Evolutionary conservation across 2,329 filamentous ascomycete species (phyloP).

Genomic region (Pseudogymnoascus sp.): DNA sequence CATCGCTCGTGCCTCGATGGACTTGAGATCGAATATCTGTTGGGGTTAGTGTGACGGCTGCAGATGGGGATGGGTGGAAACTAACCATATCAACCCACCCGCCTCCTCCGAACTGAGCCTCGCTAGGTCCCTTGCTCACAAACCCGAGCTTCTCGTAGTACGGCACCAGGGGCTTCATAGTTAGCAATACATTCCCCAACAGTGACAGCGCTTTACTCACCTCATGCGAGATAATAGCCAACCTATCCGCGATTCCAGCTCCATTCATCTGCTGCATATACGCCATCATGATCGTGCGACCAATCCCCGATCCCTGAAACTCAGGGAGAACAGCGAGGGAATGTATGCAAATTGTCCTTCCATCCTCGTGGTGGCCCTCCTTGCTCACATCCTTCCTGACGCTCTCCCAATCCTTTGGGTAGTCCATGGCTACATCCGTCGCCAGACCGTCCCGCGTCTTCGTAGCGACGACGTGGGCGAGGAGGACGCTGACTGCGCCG

Average conservation of each 20-base stretch:
- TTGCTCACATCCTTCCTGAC: constrained; percentile 34
- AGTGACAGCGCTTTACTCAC: constrained; percentile 31
- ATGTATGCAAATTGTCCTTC: constrained; percentile 71
- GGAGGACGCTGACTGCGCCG: constrained; percentile 50
- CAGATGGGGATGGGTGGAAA: neutral
- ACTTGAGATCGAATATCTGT: constrained; percentile 24
- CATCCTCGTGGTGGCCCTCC: constrained; percentile 63
- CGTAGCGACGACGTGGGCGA: constrained; percentile 72
- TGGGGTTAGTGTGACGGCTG: neutral
- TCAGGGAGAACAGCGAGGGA: constrained; percentile 71
- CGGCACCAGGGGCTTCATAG: constrained; percentile 49
- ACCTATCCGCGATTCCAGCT: constrained; percentile 59
- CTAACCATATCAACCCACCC: constrained; percentile 76
- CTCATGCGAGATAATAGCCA: constrained; percentile 70
- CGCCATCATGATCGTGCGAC: constrained; percentile 62
- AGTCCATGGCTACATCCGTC: constrained; percentile 68
- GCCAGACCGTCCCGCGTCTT: constrained; percentile 55
- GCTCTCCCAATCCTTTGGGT: constrained; percentile 58
- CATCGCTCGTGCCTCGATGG: constrained; percentile 20
- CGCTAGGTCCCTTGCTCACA: constrained; percentile 56
- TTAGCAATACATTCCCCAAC: constrained; percentile 8
- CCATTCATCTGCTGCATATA: constrained; percentile 71
- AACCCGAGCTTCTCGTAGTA: constrained; percentile 78
- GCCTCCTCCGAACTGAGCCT: constrained; percentile 65
- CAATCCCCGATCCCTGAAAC: constrained; percentile 66